Evolutionary conservation across 345 rosid genomes (phyloP).

Genomic region (Pseudoturritis turrita): DNA sequence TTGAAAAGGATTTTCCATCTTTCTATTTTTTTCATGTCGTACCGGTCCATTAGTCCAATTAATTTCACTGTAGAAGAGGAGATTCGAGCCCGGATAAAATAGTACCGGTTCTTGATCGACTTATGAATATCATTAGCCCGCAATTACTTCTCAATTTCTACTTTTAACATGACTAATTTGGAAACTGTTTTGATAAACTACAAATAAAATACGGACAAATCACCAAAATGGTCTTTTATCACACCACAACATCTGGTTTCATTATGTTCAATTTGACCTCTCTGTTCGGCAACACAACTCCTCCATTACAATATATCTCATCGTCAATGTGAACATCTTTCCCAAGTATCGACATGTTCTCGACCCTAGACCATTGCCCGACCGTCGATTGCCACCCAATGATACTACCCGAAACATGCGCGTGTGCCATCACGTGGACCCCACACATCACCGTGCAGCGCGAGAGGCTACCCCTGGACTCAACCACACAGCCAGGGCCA

Average conservation of each 20-base stretch:
- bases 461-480: constrained; percentile 77
- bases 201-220: neutral
- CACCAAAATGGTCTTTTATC: constrained; percentile 1
- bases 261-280: constrained; percentile 80
- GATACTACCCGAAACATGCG: constrained; percentile 74
- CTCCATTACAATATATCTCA: constrained; percentile 88
- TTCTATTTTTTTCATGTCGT: too few relatives aligned
- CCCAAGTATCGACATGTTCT: constrained; percentile 87
- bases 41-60: too few relatives aligned
- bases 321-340: constrained; percentile 78
- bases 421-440: constrained; percentile 68
- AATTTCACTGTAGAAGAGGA: too few relatives aligned
- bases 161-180: too few relatives aligned
- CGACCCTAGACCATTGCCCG: constrained; percentile 80
- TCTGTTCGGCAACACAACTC: constrained; percentile 79
- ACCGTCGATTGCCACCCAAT: constrained; percentile 89
- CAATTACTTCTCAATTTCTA: too few relatives aligned
- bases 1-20: too few relatives aligned
- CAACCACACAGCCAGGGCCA: constrained; percentile 80
- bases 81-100: too few relatives aligned
- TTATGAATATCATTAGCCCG: too few relatives aligned
- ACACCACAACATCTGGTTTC: constrained; percentile 90
- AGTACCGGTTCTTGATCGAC: too few relatives aligned
- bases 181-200: too few relatives aligned
- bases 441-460: constrained; percentile 91